Evolutionary conservation across 2,329 filamentous ascomycete species (phyloP).

Genomic region (Hypoxylon sp.): DNA sequence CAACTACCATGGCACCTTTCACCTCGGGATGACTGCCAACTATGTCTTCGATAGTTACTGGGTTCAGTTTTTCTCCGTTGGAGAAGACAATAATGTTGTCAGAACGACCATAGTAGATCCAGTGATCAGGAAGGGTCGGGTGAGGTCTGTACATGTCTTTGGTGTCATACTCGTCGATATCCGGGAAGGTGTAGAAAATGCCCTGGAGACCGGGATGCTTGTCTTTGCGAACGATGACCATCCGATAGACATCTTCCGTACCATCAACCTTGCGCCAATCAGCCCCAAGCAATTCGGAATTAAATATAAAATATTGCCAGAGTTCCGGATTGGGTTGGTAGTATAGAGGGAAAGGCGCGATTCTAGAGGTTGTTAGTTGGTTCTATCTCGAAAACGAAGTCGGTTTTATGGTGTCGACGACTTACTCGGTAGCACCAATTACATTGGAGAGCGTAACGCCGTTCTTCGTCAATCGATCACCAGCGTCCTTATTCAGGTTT

Average conservation of each 20-base stretch:
- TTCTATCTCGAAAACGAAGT: not conserved
- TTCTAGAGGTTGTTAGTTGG: constrained; percentile 42
- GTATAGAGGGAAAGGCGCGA: constrained; percentile 48
- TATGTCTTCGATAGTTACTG: constrained; percentile 53
- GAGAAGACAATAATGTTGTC: constrained; percentile 61
- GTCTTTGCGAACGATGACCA: constrained; percentile 51
- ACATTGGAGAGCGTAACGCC: constrained; percentile 50
- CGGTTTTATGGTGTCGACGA: not conserved
- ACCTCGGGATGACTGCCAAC: constrained; percentile 52
- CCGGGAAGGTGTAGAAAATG: constrained; percentile 45
- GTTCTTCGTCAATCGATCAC: constrained; percentile 49
- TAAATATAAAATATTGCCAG: constrained; percentile 56
- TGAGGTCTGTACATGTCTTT: constrained; percentile 56
- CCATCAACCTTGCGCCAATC: constrained; percentile 50
- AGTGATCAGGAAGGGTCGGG: constrained; percentile 50
- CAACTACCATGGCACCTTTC: constrained; percentile 56
- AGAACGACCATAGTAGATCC: constrained; percentile 49
- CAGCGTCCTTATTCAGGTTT: constrained; percentile 49
- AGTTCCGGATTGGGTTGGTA: constrained; percentile 46
- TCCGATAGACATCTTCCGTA: constrained; percentile 49
- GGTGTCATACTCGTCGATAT: constrained; percentile 52
- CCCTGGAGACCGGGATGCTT: constrained; percentile 46
- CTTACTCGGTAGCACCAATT: constrained; percentile 55
- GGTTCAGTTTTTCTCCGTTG: constrained; percentile 62
- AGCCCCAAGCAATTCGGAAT: constrained; percentile 52